Conservation (phyloP, 1,139 yeast genomes). For the Petasospora rhodanensis region DNA sequence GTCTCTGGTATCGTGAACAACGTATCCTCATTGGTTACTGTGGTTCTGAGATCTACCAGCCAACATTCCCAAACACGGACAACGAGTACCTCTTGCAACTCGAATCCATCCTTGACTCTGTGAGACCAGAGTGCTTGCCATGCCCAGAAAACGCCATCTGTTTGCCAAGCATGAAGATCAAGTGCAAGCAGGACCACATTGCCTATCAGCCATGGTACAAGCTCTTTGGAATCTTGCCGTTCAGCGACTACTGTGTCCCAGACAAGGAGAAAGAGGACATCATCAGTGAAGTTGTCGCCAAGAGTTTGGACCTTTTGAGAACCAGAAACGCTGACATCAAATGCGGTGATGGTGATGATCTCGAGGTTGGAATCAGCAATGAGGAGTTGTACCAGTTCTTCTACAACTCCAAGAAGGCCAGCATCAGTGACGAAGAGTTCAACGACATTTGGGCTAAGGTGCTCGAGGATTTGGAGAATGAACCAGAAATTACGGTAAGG, state of each 20-base stretch:
- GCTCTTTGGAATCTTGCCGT: constrained; percentile 53
- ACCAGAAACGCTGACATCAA: constrained; percentile 62
- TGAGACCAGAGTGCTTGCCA: constrained; percentile 61
- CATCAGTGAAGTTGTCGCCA: constrained; percentile 61
- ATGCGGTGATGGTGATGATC: constrained; percentile 54
- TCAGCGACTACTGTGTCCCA: constrained; percentile 63
- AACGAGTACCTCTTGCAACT: constrained; percentile 18
- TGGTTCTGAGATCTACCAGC: constrained; percentile 48
- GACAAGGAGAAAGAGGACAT: constrained; percentile 72
- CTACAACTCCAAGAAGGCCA: constrained; percentile 47
- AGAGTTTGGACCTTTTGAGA: constrained; percentile 63
- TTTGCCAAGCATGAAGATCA: constrained; percentile 50
- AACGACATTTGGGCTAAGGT: constrained; percentile 77
- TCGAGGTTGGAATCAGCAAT: constrained; percentile 47
- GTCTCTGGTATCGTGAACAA: constrained; percentile 62
- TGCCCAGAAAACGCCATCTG: constrained; percentile 87
- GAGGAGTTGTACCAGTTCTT: constrained; percentile 57
- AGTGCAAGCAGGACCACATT: constrained; percentile 68
- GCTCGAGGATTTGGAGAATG: constrained; percentile 56
- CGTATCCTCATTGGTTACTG: constrained; percentile 60
- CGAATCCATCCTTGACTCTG: constrained; percentile 18
- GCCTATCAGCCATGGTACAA: constrained; percentile 53
- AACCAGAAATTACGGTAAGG: constrained; percentile 83
- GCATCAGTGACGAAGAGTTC: constrained; percentile 68
- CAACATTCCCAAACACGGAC: constrained; percentile 24